These are phyloP conservation scores for Diaporthe longicolla DNA, from an alignment of 2,329 filamentous ascomycete genomes.

Conservation along the genomic window DNA sequence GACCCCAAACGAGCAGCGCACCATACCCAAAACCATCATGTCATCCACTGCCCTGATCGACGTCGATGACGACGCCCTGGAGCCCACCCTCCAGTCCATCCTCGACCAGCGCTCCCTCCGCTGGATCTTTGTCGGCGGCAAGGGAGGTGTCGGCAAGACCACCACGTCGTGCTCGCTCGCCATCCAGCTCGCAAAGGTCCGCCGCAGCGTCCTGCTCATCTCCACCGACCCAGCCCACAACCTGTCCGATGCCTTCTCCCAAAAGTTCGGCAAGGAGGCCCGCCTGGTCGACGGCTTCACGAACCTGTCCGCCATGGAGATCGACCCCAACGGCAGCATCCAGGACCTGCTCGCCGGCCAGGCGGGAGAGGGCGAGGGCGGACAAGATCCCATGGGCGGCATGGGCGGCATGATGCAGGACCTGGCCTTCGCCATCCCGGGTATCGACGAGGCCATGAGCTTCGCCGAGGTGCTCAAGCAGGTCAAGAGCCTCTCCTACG, in stretches of 20 bases:
- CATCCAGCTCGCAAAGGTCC: conserved; percentile 95
- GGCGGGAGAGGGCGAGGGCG: conserved; percentile 75
- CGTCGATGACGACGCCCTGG: conserved; percentile 82
- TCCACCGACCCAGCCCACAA: conserved; percentile 99
- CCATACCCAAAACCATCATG: conserved; percentile 48
- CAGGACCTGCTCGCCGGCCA: conserved; percentile 89
- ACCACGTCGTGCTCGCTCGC: conserved; percentile 99
- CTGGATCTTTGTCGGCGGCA: conserved; percentile 99
- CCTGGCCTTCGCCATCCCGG: conserved; percentile 95
- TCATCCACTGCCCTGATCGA: conserved; percentile 60
- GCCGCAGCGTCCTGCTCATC: conserved; percentile 96
- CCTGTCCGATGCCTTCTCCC: conserved; percentile 95
- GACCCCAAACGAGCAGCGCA: conserved; percentile 7
- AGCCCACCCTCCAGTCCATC: conserved; percentile 93
- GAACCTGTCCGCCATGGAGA: conserved; percentile 98
- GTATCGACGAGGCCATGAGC: conserved; percentile 99
- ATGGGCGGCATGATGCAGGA: conserved; percentile 99
- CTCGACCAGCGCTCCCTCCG: conserved; percentile 95
- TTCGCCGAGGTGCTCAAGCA: conserved; percentile 99
- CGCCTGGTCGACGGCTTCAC: conserved; percentile 91
- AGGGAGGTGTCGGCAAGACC: conserved; percentile 98
- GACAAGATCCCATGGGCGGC: conserved; percentile 73
- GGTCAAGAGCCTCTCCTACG: conserved; percentile 98
- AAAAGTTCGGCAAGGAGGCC: conserved; percentile 99
- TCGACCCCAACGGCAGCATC: conserved; percentile 97